A percentile compares a stretch with the other conserved stretches of the same genome.
Evolutionary conservation across 805 yeast species (phyloP).

Genomic region (Metschnikowia lochheadii): DNA sequence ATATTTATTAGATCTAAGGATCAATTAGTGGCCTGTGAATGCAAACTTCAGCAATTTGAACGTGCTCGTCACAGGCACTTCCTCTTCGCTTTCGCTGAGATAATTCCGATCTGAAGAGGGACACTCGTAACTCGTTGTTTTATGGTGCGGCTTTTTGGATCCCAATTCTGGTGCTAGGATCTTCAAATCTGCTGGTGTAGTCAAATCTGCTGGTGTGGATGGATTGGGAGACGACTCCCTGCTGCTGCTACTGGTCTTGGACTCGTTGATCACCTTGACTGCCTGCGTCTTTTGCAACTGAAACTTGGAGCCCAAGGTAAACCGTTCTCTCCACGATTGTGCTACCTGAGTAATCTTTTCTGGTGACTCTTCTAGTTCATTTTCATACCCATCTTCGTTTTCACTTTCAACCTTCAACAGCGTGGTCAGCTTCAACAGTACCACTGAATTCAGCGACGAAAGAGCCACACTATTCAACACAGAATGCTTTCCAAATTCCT

Average conservation of each 20-base stretch:
- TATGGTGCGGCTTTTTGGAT: background rate
- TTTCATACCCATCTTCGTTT: conserved; percentile 28
- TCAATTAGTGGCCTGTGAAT: conserved; percentile 9
- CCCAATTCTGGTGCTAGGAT: background rate
- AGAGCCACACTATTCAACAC: conserved; percentile 9
- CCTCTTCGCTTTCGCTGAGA: conserved; percentile 16
- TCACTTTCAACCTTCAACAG: conserved; percentile 11
- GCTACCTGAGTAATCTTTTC: conserved; percentile 18
- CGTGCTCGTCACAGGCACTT: background rate
- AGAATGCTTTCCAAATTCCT: conserved; percentile 7
- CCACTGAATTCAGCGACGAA: conserved; percentile 6
- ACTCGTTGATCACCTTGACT: conserved; percentile 4
- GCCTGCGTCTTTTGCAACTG: conserved; percentile 3
- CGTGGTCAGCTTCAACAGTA: background rate
- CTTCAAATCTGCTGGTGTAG: too few relatives aligned
- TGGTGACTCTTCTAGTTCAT: conserved; percentile 42
- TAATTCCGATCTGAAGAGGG: conserved; percentile 16
- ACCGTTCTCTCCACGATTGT: conserved; percentile 13
- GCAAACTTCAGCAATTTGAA: conserved; percentile 16
- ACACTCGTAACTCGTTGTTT: background rate
- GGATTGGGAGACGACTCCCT: conserved; percentile 9
- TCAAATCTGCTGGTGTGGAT: conserved; percentile 2
- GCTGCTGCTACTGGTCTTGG: background rate
- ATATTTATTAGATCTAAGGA: background rate
- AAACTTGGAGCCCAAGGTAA: conserved; percentile 8